These are phyloP conservation scores for Ganoderma sinense DNA, from an alignment of 1,284 basidiomycete species.

Conservation along the genomic window DNA sequence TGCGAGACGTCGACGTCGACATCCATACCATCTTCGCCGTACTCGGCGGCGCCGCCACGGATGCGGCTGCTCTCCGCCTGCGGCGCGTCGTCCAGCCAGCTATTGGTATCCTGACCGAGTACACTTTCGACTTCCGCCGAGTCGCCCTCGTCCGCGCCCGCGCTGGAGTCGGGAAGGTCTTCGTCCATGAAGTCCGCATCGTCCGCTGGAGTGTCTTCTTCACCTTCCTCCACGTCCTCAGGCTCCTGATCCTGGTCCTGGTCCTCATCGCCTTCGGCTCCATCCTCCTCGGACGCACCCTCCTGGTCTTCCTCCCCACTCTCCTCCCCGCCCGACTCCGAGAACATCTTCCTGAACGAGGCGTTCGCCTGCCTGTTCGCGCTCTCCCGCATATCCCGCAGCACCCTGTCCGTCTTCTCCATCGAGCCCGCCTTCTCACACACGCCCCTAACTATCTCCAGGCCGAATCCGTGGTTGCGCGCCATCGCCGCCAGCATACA, in stretches of 20 bases:
- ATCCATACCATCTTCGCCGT: not conserved
- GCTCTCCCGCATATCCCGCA: slow-evolving; percentile 31
- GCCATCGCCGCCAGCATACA: slow-evolving; percentile 32
- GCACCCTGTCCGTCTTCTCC: slow-evolving; percentile 25
- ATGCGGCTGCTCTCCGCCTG: slow-evolving; percentile 28
- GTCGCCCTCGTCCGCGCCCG: not conserved
- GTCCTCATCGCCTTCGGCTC: not conserved
- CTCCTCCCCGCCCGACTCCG: not conserved
- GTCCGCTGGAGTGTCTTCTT: not conserved
- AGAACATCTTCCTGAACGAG: slow-evolving; percentile 8
- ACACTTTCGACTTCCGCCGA: slow-evolving; percentile 18
- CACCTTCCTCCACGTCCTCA: not conserved
- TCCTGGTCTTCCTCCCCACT: slow-evolving; percentile 7
- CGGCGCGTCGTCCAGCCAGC: slow-evolving; percentile 15
- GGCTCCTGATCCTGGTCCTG: not conserved
- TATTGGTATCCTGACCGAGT: slow-evolving; percentile 14
- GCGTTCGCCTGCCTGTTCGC: slow-evolving; percentile 27
- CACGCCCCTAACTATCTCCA: slow-evolving; percentile 27
- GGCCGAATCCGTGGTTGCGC: slow-evolving; percentile 34
- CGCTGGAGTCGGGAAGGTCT: not conserved
- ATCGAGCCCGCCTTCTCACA: slow-evolving; percentile 27
- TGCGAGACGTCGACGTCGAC: slow-evolving; percentile 1
- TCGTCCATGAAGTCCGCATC: not conserved
- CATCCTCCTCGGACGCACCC: not conserved
- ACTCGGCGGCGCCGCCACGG: slow-evolving; percentile 6